Evolutionary conservation across 106 monocot species (phyloP), one percentile per base, ranked within the genome.

Genomic region (Dioscorea alata): DNA sequence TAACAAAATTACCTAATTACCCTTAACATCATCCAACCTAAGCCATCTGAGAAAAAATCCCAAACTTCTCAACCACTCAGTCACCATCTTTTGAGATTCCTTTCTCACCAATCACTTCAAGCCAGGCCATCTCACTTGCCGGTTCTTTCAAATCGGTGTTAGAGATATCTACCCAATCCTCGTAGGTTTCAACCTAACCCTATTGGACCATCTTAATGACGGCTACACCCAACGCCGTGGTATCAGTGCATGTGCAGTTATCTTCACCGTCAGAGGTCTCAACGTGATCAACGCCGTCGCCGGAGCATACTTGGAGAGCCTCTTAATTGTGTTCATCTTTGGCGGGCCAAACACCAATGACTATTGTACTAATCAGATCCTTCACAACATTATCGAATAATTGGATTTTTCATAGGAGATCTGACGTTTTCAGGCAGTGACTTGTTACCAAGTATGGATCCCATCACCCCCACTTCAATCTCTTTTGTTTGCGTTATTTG

Each of bases 391-490:
- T 16, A 90, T 83, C 58, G 90, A 80, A 10, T 67, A 86, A 16
- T 72, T 83, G 1, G 86, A 90, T 32, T 90, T 90, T 83, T 70
- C 82, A 6, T 85, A 90, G 82, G 85, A 90, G 75, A 75, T 90
- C 14, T 61, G 85, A 4, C 86, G 85, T 75, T 90, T 90, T 72
- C 80, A 82, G 63, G 82, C n/a, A n/a, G n/a, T n/a, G n/a, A n/a
- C n/a, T n/a, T n/a, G n/a, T n/a, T n/a, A n/a, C n/a, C n/a, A n/a
- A 76, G 86, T 83, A 17, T 34, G 22, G 34, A 13, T 33, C 15
- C 12, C n/a, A 50, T 10, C 15, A 12, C 15, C 0, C 14, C 19
- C n/a, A n/a, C 22, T 48, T 12, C 49, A 9, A 48, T n/a, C 49
- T 10, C 9, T 1, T 54, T 4, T 20, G 9, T 12, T 14, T 4